Evolutionary conservation across 192 early-diverging fungal genomes (phyloP), one percentile per base, ranked within the genome.

Genomic region (Coemansia sp.): DNA sequence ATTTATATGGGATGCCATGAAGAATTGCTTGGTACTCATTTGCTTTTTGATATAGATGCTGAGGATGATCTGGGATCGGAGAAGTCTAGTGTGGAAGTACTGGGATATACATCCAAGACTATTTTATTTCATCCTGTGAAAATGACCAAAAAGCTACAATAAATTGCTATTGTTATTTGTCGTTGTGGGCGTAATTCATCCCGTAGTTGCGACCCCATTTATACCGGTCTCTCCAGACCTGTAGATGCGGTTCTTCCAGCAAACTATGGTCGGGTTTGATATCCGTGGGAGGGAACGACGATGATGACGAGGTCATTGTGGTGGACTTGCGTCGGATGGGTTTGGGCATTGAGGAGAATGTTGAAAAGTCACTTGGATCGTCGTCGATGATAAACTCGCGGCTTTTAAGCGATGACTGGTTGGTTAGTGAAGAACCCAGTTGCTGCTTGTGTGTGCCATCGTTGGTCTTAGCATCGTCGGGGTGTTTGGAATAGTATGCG

Each of bases 121-220:
- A 64, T 82, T 33, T 11, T 51, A 6, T 82, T 82, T 51, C 65
- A 76, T 5, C 61, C 67, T 1, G 74, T 76, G 14, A 68, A 60
- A 8, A 59, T 82, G 14, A 53, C 41, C 14, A 59, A 66, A 41
- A 66, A 57, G 15, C 37, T 20, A 39, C 1, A 20, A 4, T 5
- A 18, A 65, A 52, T 9, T 6, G 64, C n/a, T 20, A 33, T 17
- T 17, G 28, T 64, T 68, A 74, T 15, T 51, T 61, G 61, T 81
- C 80, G 68, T 82, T 82, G 55, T 82, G 80, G 0, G 80, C 74
- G 71, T 74, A 82, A 72, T 82, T 82, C 70, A 82, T 71, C 4
- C 80, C 80, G 59, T 82, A 82, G 55, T 71, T 61, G 6, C 80
- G 63, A 39, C 80, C 80, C 80, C 80, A 82, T 64, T 77, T 82